Percentiles rank a stretch among this genome's conserved stretches.
phyloP scores from a whole-genome alignment of 306 rosid species.

The Begonia loranthoides region DNA sequence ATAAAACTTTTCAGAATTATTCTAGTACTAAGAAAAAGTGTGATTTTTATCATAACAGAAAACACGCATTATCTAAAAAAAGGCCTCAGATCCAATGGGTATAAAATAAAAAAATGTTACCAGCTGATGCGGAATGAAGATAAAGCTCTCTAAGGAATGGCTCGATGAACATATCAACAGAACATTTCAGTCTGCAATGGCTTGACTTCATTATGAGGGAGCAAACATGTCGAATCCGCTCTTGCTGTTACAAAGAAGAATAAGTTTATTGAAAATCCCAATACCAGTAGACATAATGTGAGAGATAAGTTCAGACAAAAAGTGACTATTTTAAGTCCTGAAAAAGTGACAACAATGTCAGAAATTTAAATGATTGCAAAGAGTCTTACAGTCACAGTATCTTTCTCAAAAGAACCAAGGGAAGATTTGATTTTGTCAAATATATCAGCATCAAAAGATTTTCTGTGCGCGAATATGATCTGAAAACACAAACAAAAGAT shows the following conservation, averaged over 20 bases:
- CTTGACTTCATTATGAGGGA: constrained; percentile 44
- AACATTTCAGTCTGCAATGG: constrained; percentile 40
- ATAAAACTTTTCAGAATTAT: not conserved
- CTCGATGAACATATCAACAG: constrained; percentile 33
- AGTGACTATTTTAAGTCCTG: not conserved
- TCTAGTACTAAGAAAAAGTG: too few species aligned
- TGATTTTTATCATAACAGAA: too few species aligned
- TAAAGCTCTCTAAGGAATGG: constrained; percentile 60
- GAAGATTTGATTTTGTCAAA: constrained; percentile 34
- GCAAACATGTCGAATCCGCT: constrained; percentile 16
- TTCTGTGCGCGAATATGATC: constrained; percentile 64
- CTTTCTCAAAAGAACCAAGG: constrained; percentile 25
- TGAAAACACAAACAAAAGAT: constrained; percentile 15
- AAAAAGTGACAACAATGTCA: not conserved
- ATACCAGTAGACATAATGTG: not conserved
- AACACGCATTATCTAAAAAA: too few species aligned
- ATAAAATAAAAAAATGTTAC: constrained; percentile 19
- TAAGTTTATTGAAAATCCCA: not conserved
- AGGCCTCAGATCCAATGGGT: not conserved
- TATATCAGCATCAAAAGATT: constrained; percentile 42
- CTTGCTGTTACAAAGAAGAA: constrained; percentile 28
- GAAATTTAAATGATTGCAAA: not conserved
- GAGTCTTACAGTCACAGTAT: constrained; percentile 23
- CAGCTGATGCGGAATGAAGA: constrained; percentile 25
- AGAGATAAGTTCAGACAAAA: not conserved